These are phyloP conservation scores for Trichocladium uniseriatum DNA, from an alignment of 495 filamentous ascomycete genomes.

Conservation along the genomic window DNA sequence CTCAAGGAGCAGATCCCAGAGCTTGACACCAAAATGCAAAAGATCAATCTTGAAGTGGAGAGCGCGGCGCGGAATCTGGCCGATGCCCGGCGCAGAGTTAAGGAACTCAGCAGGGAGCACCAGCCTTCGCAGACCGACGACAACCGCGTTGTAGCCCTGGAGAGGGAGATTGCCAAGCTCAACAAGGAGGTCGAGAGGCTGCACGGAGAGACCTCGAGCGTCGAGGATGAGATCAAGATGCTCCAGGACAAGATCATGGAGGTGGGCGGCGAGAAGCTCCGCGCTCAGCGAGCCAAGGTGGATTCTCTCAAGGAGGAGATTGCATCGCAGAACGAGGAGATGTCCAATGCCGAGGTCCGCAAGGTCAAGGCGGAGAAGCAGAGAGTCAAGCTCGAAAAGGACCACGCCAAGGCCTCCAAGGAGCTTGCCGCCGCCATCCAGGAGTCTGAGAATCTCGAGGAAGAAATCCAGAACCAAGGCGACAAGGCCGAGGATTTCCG, in stretches of 20 bases:
- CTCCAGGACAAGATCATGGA: slow-evolving; percentile 98
- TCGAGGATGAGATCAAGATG: slow-evolving; percentile 83
- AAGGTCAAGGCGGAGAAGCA: slow-evolving; percentile 90
- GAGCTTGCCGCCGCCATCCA: slow-evolving; percentile 62
- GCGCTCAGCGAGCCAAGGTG: slow-evolving; percentile 87
- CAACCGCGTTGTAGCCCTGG: slow-evolving; percentile 53
- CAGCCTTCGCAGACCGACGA: slow-evolving; percentile 73
- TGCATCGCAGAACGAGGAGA: slow-evolving; percentile 64
- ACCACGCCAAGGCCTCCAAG: slow-evolving; percentile 59
- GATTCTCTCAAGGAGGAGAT: slow-evolving; percentile 85
- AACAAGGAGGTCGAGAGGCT: slow-evolving; percentile 73
- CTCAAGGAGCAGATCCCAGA: slow-evolving; percentile 75
- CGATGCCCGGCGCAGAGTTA: slow-evolving; percentile 73
- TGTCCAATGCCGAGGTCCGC: slow-evolving; percentile 73
- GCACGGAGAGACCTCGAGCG: slow-evolving; percentile 66
- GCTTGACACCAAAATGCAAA: slow-evolving; percentile 83
- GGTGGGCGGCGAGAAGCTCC: slow-evolving; percentile 84
- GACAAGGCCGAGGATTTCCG: slow-evolving; percentile 62
- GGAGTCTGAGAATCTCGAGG: slow-evolving; percentile 66
- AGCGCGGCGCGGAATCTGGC: slow-evolving; percentile 74
- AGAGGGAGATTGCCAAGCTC: slow-evolving; percentile 66
- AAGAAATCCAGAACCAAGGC: slow-evolving; percentile 66
- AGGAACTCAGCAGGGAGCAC: slow-evolving; percentile 71
- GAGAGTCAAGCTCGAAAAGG: slow-evolving; percentile 74
- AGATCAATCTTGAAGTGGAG: slow-evolving; percentile 81